Evolutionary conservation across 148 eudicot species (phyloP), one percentile per base, ranked within the genome.

Genomic region (Chenopodium album): DNA sequence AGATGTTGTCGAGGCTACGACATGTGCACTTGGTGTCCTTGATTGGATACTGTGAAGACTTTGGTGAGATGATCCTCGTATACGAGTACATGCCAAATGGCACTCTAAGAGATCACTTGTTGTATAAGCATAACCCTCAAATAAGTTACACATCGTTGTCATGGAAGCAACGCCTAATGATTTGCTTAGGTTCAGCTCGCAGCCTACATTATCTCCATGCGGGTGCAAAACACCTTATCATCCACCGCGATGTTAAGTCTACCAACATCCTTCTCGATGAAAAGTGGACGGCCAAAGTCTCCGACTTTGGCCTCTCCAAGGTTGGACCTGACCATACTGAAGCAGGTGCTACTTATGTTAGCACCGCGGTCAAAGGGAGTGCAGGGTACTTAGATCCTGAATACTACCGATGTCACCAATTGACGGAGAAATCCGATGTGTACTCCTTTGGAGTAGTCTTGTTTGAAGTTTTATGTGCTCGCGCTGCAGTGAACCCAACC

Each of bases 391-490:
- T 89, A 4, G 93, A 89, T 70, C 91, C 93, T 0, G 88, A 90
- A 71, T 90, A 90, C 52, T 87, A 78, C 32, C 62, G 69, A 50
- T 68, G 80, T 4, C 87, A 82, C 20, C 88, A 82, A 56, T 34
- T 91, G 34, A 91, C 90, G 0, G 86, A 78, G 37, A 90, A 87
- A 20, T 90, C 91, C 0, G 91, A 89, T 22, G 89, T 89, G 16
- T 90, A 86, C 65, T 89, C 91, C 0, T 91, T 89, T 16, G 91
- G 91, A 3, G 91, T 91, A 29, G 89, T 91, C 41, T 41, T 91
- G 26, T 82, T 89, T 23, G 93, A 91, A 52, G 90, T 87, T n/a
- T 75, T 90, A 26, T 90, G 91, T 65, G 89, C 79, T 7, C 87
- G 90, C 22, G 82, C 88, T 0, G 87, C 81, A 0, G 75, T 84